Evolutionary conservation across 78 protist genomes (phyloP), one percentile per base, ranked within the genome.

Genomic region (Dictyostelium discoideum): DNA sequence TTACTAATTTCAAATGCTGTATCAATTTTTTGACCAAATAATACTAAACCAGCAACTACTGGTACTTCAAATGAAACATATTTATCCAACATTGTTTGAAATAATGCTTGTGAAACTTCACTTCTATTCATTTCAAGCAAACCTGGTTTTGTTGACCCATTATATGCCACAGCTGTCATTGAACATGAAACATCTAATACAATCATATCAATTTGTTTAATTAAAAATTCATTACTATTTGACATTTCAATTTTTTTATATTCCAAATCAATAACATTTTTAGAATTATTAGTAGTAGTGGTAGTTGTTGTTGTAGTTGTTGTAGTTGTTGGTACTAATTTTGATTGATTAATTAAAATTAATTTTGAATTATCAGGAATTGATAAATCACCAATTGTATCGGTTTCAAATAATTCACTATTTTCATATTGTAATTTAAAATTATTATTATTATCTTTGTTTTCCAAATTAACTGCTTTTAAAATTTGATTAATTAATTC

Each of bases 61-160:
- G 93, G 79, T 37, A 40, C 18, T 29, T 80, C 87, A 16, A 22
- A 67, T 46, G 54, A 63, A 14, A 88, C 81, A 37, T 37, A 65
- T 67, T 80, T 78, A 65, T 88, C 93, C 3, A 79, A 54, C 11
- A 86, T 50, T 39, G 93, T 87, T 48, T 87, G 93, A 40, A 87
- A 87, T 26, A 81, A 65, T 26, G 73, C 73, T 57, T 87, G 83
- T 18, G 93, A 80, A 18, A 82, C 20, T 10, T 65, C 78, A 48
- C 22, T 78, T 82, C 93, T 57, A 2, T 2, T 82, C 85, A 80
- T 80, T 40, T 40, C 60, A 48, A 46, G 4, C 20, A 2, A 22
- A 37, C 54, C 46, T 40, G 37, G 20, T 40, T 22, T 24, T 32
- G 9, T 1, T 32, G 26, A 39, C 2, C 84, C 46, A 2, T 7